Conservation (phyloP, 192 early-diverging fungal species). For the Diversispora epigaea region DNA sequence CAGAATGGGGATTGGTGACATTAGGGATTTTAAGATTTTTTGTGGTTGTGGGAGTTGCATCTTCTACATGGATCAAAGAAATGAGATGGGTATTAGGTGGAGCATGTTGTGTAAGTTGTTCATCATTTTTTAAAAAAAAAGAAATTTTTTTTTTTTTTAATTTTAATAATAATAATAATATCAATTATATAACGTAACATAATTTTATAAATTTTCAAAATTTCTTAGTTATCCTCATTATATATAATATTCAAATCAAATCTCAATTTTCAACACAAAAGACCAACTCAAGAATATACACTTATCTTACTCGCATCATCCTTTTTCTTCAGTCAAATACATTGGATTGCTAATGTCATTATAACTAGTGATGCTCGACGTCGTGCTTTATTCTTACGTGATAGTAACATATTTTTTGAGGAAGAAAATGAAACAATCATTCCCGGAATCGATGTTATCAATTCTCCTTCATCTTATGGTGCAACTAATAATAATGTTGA, state of each 20-base stretch:
- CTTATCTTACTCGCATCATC: not conserved
- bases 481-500: not conserved
- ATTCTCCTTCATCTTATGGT: not conserved
- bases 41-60: not conserved
- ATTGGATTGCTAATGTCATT: constrained; percentile 25
- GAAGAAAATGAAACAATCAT: not conserved
- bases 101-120: constrained; percentile 10
- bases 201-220: not conserved
- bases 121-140: too few species aligned
- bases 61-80: constrained; percentile 15
- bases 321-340: constrained; percentile 10
- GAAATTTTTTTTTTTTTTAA: too few species aligned
- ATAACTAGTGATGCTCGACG: constrained; percentile 9
- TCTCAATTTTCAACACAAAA: constrained; percentile 4
- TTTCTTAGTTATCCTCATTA: constrained; percentile 26
- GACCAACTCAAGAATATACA: not conserved
- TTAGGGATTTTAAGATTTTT: constrained; percentile 13
- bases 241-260: constrained; percentile 30
- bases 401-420: constrained; percentile 12
- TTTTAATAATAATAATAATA: too few species aligned
- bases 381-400: not conserved
- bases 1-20: constrained; percentile 4
- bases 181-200: too few species aligned
- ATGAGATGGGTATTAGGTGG: not conserved
- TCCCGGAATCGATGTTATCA: too few species aligned